Evolutionary conservation across 768 basidiomycete species (phyloP).

Genomic region (Rhodotorula toruloides): DNA sequence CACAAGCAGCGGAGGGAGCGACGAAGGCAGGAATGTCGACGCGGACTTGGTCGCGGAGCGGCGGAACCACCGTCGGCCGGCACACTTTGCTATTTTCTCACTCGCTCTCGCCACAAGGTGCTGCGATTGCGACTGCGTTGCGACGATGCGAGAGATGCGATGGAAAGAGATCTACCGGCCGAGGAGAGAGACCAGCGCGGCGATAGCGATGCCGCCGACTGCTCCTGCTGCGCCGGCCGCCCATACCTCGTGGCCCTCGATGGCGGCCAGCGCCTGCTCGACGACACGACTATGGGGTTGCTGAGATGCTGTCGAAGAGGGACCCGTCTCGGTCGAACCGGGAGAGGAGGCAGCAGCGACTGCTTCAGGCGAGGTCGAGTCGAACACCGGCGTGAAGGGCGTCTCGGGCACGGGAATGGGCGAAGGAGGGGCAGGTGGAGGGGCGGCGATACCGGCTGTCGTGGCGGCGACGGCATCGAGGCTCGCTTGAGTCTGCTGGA

Average conservation of each 20-base stretch:
- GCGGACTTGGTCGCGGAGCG: too few species aligned
- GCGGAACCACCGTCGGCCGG: too few species aligned
- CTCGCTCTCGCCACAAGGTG: too few species aligned
- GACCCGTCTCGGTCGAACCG: not conserved
- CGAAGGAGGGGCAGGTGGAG: not conserved
- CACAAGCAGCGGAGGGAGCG: too few species aligned
- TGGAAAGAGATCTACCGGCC: slow-evolving; percentile 1
- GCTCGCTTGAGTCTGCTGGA: slow-evolving; percentile 28
- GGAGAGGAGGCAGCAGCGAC: not conserved
- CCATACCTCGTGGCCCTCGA: slow-evolving; percentile 10
- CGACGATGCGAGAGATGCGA: not conserved
- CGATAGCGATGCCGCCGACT: not conserved
- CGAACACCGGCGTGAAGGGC: not conserved
- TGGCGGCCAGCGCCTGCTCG: not conserved
- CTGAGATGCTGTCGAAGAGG: not conserved
- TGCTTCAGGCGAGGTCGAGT: not conserved
- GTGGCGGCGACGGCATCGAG: slow-evolving; percentile 19
- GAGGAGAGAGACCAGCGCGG: not conserved
- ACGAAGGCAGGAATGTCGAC: too few species aligned
- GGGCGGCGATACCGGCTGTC: not conserved
- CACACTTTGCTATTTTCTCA: too few species aligned
- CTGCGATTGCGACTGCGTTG: not conserved
- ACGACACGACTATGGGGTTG: not conserved
- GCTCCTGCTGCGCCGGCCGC: slow-evolving; percentile 20
- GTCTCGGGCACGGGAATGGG: not conserved